phyloP scores from a whole-genome alignment of 352 stramenopile genomes.

The Globisporangium mamillatum region DNA sequence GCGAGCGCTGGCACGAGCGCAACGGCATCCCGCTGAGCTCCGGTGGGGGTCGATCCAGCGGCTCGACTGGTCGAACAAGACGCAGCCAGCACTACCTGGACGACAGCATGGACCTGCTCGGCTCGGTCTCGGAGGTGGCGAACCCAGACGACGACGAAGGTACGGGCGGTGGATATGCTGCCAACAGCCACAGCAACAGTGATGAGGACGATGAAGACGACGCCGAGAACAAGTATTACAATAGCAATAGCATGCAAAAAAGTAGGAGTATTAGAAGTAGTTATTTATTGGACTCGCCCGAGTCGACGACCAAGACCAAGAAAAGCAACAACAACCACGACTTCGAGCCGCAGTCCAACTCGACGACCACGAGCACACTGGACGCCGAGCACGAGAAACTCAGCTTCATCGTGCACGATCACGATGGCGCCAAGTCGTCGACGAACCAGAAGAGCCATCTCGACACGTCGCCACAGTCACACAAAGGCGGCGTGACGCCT shows the following conservation, averaged over 20 bases:
- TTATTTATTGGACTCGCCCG: slow-evolving; percentile 23
- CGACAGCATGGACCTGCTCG: slow-evolving; percentile 20
- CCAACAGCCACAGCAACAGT: not conserved
- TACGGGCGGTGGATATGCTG: not conserved
- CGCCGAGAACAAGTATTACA: slow-evolving; percentile 10
- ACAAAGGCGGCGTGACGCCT: slow-evolving; percentile 1
- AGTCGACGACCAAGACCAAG: not conserved
- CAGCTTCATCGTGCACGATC: slow-evolving; percentile 10
- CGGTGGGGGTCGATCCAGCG: not conserved
- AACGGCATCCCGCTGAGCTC: slow-evolving; percentile 4
- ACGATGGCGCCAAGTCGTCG: slow-evolving; percentile 9
- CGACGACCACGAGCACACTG: slow-evolving; percentile 4
- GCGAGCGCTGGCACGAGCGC: slow-evolving; percentile 11
- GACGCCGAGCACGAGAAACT: slow-evolving; percentile 29
- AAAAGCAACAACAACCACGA: not conserved
- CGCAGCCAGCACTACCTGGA: slow-evolving; percentile 16
- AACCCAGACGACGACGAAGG: not conserved
- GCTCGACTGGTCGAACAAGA: slow-evolving; percentile 16
- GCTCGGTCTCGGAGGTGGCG: slow-evolving; percentile 14
- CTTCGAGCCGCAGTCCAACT: slow-evolving; percentile 12
- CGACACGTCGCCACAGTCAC: slow-evolving; percentile 11
- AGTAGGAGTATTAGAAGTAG: slow-evolving; percentile 21
- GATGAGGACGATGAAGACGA: slow-evolving; percentile 6
- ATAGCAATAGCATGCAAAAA: slow-evolving; percentile 3
- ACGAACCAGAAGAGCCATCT: not conserved